Percentiles rank a stretch among this genome's conserved stretches.
These are phyloP conservation scores for Suhomyces yuchorum DNA, from an alignment of 1,139 yeast genomes.

Conservation along the genomic window DNA sequence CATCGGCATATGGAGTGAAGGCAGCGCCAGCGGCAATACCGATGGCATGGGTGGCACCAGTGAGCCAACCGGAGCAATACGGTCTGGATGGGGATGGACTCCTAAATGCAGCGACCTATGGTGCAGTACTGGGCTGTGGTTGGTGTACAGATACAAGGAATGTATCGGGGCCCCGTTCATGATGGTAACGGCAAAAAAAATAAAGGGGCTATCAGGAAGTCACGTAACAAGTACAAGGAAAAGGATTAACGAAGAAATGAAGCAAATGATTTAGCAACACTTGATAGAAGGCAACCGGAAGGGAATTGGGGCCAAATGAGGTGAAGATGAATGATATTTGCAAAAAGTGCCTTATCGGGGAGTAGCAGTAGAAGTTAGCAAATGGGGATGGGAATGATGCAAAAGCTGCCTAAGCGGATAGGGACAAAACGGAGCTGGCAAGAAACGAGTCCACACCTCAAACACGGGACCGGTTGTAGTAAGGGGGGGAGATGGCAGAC, in stretches of 20 bases:
- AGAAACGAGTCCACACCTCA: neutral
- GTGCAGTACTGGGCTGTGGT: slow-evolving; percentile 12
- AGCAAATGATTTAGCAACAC: neutral
- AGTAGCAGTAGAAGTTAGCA: slow-evolving; percentile 1
- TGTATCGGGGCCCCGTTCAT: slow-evolving; percentile 21
- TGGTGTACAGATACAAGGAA: slow-evolving; percentile 18
- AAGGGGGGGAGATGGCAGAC: neutral
- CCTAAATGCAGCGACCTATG: slow-evolving; percentile 6
- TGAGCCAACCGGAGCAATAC: slow-evolving; percentile 4
- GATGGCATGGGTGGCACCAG: slow-evolving; percentile 12
- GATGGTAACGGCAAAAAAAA: slow-evolving; percentile 13
- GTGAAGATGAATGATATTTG: neutral
- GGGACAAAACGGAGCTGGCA: neutral
- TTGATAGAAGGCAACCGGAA: neutral
- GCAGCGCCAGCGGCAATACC: slow-evolving; percentile 9
- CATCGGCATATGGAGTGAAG: slow-evolving; percentile 7
- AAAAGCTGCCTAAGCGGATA: neutral
- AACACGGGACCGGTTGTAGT: neutral
- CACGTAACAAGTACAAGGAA: neutral
- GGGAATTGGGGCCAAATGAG: neutral
- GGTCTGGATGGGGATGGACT: slow-evolving; percentile 6
- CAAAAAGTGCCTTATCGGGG: slow-evolving; percentile 4
- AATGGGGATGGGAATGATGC: neutral
- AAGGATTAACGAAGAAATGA: neutral
- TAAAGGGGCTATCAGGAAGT: slow-evolving; percentile 10